Percentiles rank a stretch among this genome's conserved stretches.
Conservation (phyloP, 1,139 yeast genomes). For the Debaryomycetaceae sp. region DNA sequence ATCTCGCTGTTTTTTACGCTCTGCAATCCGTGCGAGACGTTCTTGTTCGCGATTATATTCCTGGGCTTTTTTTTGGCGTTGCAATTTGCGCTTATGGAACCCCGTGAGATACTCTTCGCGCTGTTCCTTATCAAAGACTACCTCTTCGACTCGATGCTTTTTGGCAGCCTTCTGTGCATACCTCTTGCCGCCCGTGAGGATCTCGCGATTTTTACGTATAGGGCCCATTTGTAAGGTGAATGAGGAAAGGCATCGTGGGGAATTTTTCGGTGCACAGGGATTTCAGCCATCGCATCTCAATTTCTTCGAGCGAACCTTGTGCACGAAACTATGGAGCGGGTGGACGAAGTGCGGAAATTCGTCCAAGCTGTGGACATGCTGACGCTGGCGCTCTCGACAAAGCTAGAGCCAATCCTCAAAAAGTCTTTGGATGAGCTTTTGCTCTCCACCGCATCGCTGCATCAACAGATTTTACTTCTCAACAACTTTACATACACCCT, state of each 20-base stretch:
- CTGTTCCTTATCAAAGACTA: slow-evolving; percentile 64
- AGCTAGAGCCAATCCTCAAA: slow-evolving; percentile 24
- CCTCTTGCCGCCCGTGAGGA: slow-evolving; percentile 78
- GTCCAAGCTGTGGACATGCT: slow-evolving; percentile 19
- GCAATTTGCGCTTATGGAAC: slow-evolving; percentile 85
- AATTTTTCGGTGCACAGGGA: slow-evolving; percentile 5
- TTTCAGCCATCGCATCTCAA: neutral
- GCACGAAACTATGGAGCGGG: slow-evolving; percentile 30
- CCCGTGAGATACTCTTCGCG: slow-evolving; percentile 82
- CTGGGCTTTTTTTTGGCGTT: slow-evolving; percentile 78
- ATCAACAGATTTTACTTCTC: slow-evolving; percentile 25
- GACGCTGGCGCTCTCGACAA: slow-evolving; percentile 17
- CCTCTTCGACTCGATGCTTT: slow-evolving; percentile 66
- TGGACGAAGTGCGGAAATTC: slow-evolving; percentile 21
- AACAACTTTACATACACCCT: slow-evolving; percentile 35
- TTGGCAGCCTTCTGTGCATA: slow-evolving; percentile 60
- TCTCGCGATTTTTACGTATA: slow-evolving; percentile 54
- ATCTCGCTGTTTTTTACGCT: slow-evolving; percentile 56
- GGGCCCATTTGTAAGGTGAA: slow-evolving; percentile 8
- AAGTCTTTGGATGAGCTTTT: slow-evolving; percentile 24
- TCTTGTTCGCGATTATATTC: slow-evolving; percentile 68
- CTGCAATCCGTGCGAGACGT: slow-evolving; percentile 62
- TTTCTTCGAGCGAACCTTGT: slow-evolving; percentile 36
- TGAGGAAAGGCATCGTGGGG: neutral
- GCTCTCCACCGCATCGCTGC: slow-evolving; percentile 10